Evolutionary conservation across 768 basidiomycete genomes (phyloP).

Genomic region (Clitopilus passeckerianus): DNA sequence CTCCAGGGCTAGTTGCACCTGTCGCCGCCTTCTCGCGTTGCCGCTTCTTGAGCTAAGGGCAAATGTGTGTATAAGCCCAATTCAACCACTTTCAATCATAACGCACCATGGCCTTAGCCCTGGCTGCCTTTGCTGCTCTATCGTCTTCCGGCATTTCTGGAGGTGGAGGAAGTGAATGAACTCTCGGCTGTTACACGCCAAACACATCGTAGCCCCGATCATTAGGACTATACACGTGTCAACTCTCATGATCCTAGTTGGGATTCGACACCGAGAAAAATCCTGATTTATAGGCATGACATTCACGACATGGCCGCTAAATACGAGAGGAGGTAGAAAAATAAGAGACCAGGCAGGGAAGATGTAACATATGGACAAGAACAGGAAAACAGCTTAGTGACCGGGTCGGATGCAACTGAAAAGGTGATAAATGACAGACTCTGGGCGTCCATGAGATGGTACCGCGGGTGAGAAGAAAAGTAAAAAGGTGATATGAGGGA

Average conservation of each 20-base stretch:
- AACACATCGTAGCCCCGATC: background rate
- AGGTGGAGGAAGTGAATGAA: background rate
- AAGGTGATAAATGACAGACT: slow-evolving; percentile 58
- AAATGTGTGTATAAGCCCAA: slow-evolving; percentile 1
- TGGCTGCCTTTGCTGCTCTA: slow-evolving; percentile 75
- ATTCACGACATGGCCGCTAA: slow-evolving; percentile 41
- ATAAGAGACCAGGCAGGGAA: slow-evolving; percentile 26
- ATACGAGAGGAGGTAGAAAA: slow-evolving; percentile 34
- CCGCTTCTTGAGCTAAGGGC: slow-evolving; percentile 70
- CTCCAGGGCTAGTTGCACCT: slow-evolving; percentile 29
- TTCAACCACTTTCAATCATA: slow-evolving; percentile 2
- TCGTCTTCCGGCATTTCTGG: slow-evolving; percentile 64
- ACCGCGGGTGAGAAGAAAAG: slow-evolving; percentile 39
- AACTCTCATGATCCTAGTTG: background rate
- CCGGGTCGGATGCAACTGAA: slow-evolving; percentile 24
- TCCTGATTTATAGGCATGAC: slow-evolving; percentile 17
- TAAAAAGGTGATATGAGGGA: slow-evolving; percentile 43
- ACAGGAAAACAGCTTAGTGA: slow-evolving; percentile 18
- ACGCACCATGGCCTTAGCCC: slow-evolving; percentile 78
- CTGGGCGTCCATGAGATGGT: slow-evolving; percentile 41
- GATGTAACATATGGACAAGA: slow-evolving; percentile 20
- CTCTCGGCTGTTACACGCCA: background rate
- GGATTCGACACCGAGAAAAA: background rate
- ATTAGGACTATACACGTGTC: background rate
- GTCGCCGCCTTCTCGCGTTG: slow-evolving; percentile 59